Evolutionary conservation across 495 filamentous ascomycete genomes (phyloP).

Genomic region (Penicillium lagena): DNA sequence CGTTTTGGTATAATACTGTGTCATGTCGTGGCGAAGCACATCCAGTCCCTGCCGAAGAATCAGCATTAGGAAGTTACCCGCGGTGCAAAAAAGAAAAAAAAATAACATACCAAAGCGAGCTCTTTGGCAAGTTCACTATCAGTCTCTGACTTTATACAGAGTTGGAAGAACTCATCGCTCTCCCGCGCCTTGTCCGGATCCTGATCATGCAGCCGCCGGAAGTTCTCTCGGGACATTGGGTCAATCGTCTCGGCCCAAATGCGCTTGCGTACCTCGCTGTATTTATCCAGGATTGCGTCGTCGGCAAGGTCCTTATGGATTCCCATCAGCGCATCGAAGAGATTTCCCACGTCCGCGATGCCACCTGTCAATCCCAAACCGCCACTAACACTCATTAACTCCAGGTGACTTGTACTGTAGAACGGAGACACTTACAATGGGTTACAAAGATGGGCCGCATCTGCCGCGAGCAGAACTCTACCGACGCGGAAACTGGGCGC

Average conservation of each 20-base stretch:
- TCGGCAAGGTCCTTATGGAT: slow-evolving; percentile 49
- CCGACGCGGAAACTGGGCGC: slow-evolving; percentile 50
- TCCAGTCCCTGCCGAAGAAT: slow-evolving; percentile 15
- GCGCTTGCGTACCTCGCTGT: slow-evolving; percentile 48
- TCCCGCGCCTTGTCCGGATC: slow-evolving; percentile 26
- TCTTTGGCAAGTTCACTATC: slow-evolving; percentile 16
- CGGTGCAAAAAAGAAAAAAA: not conserved
- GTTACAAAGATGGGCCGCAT: slow-evolving; percentile 45
- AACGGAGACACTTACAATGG: slow-evolving; percentile 28
- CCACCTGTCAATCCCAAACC: slow-evolving; percentile 57
- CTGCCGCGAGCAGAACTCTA: slow-evolving; percentile 50
- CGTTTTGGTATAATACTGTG: slow-evolving; percentile 17
- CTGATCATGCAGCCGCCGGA: slow-evolving; percentile 26
- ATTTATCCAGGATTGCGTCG: slow-evolving; percentile 51
- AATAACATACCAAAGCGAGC: slow-evolving; percentile 16
- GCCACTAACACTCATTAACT: slow-evolving; percentile 23
- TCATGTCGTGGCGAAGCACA: slow-evolving; percentile 23
- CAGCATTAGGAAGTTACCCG: not conserved
- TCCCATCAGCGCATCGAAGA: slow-evolving; percentile 52
- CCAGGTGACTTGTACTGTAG: not conserved
- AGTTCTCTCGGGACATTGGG: slow-evolving; percentile 49
- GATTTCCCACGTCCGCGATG: slow-evolving; percentile 51
- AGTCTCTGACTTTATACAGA: slow-evolving; percentile 16
- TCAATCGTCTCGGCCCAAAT: slow-evolving; percentile 52
- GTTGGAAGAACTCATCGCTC: slow-evolving; percentile 33